Conservation (phyloP, 352 stramenopile species). For the Phytopythium sindhum region DNA sequence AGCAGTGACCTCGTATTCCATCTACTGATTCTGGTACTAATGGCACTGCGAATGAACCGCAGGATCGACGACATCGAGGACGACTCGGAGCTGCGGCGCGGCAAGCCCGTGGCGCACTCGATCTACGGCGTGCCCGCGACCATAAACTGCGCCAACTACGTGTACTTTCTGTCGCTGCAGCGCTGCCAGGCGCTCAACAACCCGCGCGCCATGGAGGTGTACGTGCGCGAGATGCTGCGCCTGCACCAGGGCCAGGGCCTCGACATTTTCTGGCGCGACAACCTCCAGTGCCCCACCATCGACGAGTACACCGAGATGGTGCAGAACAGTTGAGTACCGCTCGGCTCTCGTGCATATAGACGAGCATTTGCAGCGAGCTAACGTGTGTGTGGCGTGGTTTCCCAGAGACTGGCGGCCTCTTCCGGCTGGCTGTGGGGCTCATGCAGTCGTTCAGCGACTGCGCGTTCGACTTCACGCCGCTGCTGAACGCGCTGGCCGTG, state of each 20-base stretch:
- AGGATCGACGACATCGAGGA: constrained; percentile 98
- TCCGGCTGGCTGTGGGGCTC: constrained; percentile 94
- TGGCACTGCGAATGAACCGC: not conserved
- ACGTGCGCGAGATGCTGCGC: constrained; percentile 94
- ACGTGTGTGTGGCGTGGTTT: constrained; percentile 3
- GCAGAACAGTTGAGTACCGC: constrained; percentile 82
- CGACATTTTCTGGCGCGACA: constrained; percentile 95
- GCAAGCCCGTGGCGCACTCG: constrained; percentile 92
- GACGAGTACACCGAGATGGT: constrained; percentile 94
- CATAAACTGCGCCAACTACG: constrained; percentile 99
- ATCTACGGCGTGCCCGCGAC: constrained; percentile 95
- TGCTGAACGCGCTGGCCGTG: constrained; percentile 93
- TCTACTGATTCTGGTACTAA: not conserved
- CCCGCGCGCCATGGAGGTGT: constrained; percentile 83
- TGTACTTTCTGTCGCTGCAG: constrained; percentile 96
- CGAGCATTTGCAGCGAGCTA: not conserved
- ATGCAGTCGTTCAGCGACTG: constrained; percentile 88
- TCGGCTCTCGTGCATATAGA: not conserved
- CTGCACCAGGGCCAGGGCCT: constrained; percentile 95
- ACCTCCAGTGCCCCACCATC: constrained; percentile 86
- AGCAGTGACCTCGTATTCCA: no score
- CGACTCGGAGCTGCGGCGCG: constrained; percentile 93
- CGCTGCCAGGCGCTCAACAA: constrained; percentile 87
- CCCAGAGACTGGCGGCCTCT: constrained; percentile 93
- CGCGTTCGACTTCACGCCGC: constrained; percentile 72